phyloP scores from a whole-genome alignment of 768 basidiomycete species.

The Xerocomellus amylosporus region DNA sequence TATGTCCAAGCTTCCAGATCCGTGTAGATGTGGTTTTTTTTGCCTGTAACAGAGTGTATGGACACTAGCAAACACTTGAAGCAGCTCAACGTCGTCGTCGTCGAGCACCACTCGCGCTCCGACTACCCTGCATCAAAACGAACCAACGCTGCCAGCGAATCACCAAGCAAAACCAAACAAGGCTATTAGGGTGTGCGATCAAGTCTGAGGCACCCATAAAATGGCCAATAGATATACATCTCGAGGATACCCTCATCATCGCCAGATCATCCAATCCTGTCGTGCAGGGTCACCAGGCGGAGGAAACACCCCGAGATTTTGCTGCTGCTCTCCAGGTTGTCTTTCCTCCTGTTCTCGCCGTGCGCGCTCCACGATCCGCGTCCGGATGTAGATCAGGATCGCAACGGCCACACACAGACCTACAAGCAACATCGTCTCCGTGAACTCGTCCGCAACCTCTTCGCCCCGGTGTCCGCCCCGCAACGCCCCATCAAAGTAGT shows the following conservation, averaged over 20 bases:
- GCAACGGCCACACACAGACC: conserved; percentile 71
- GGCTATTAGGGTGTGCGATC: neutral
- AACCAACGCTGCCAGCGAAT: conserved; percentile 1
- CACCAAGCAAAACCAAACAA: conserved; percentile 30
- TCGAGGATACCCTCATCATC: conserved; percentile 13
- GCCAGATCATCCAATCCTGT: conserved; percentile 63
- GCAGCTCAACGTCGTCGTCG: conserved; percentile 13
- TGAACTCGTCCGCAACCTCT: conserved; percentile 65
- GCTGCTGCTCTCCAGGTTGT: conserved; percentile 34
- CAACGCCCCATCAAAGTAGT: conserved; percentile 71
- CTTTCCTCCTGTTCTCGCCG: conserved; percentile 57
- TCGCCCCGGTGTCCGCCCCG: conserved; percentile 61
- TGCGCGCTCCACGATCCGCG: conserved; percentile 71
- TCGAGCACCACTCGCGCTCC: neutral
- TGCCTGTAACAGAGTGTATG: neutral
- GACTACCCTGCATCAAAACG: conserved; percentile 4
- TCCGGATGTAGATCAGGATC: conserved; percentile 73
- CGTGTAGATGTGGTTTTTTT: neutral
- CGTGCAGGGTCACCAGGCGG: conserved; percentile 61
- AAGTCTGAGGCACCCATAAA: neutral
- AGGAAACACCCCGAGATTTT: conserved; percentile 52
- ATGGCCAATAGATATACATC: conserved; percentile 4
- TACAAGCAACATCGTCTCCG: conserved; percentile 78
- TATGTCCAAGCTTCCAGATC: neutral
- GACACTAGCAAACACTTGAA: neutral